Percentiles rank a stretch among this genome's conserved stretches.
These are phyloP conservation scores for Erigeron canadensis DNA, from an alignment of 129 eudicot species.

Conservation along the genomic window DNA sequence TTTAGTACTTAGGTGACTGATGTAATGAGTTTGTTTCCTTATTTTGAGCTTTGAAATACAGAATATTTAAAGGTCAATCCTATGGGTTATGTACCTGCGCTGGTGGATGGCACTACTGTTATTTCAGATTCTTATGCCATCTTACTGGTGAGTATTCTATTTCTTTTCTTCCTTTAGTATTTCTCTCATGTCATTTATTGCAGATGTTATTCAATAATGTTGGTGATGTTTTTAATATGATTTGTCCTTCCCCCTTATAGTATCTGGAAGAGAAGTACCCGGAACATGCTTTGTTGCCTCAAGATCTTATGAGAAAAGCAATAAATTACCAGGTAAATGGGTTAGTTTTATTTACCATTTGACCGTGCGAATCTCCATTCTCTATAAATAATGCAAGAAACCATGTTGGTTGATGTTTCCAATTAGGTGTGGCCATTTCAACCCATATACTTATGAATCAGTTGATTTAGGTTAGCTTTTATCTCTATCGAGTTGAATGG, in stretches of 20 bases:
- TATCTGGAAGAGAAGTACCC: slow-evolving; percentile 93
- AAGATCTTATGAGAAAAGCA: slow-evolving; percentile 56
- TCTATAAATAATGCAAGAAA: not conserved
- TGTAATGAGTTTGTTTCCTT: too few species aligned
- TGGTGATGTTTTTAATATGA: not conserved
- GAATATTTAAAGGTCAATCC: slow-evolving; percentile 85
- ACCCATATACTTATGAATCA: too few species aligned
- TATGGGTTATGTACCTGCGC: slow-evolving; percentile 72
- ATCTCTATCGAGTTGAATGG: too few species aligned
- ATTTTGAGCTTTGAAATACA: slow-evolving; percentile 25
- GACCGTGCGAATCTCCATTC: not conserved
- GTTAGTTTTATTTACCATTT: slow-evolving; percentile 4
- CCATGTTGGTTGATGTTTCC: too few species aligned
- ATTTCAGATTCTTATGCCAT: slow-evolving; percentile 84
- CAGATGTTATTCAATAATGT: not conserved
- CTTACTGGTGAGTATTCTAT: slow-evolving; percentile 53
- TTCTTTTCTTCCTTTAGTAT: not conserved
- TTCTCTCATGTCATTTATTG: slow-evolving; percentile 16
- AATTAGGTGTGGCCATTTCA: too few species aligned
- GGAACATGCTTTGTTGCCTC: slow-evolving; percentile 70
- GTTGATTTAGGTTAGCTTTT: too few species aligned
- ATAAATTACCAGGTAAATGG: slow-evolving; percentile 72
- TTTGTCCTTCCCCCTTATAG: slow-evolving; percentile 39
- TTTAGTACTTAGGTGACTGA: too few species aligned
- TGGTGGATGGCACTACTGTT: slow-evolving; percentile 66